Evolutionary conservation across 2,329 filamentous ascomycete genomes (phyloP).

Genomic region (Lachnellula arida): DNA sequence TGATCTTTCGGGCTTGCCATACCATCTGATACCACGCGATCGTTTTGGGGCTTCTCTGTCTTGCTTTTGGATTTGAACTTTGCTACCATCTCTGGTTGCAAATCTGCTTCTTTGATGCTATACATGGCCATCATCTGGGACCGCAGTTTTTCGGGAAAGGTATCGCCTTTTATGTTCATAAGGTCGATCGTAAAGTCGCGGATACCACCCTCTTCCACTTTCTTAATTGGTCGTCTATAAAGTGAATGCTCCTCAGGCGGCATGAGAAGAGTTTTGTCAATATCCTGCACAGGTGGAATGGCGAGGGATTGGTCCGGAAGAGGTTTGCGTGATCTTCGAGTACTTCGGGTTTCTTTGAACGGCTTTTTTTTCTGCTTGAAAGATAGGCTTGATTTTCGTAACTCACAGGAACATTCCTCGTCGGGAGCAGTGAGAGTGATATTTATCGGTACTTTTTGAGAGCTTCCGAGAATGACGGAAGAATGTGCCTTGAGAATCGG

Average conservation of each 20-base stretch:
- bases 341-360: not conserved
- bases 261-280: slow-evolving; percentile 18
- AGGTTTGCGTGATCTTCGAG: not conserved
- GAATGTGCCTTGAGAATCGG: not conserved
- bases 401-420: not conserved
- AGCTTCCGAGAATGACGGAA: slow-evolving; percentile 9
- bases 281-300: not conserved
- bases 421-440: slow-evolving; percentile 25
- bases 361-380: not conserved
- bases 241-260: slow-evolving; percentile 16
- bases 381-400: not conserved
- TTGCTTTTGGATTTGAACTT: slow-evolving; percentile 7
- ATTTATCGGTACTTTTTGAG: slow-evolving; percentile 12
- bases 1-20: slow-evolving; percentile 3
- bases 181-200: slow-evolving; percentile 22
- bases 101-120: slow-evolving; percentile 19
- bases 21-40: slow-evolving; percentile 7
- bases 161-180: slow-evolving; percentile 22
- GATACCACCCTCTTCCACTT: slow-evolving; percentile 22
- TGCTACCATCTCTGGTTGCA: slow-evolving; percentile 11
- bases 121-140: slow-evolving; percentile 24
- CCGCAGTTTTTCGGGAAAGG: slow-evolving; percentile 19
- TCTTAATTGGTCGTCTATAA: slow-evolving; percentile 3
- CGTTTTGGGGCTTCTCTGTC: slow-evolving; percentile 4
- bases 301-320: not conserved